Evolutionary conservation across 2,329 filamentous ascomycete species (phyloP).

Genomic region (Cladophialophora immunda): DNA sequence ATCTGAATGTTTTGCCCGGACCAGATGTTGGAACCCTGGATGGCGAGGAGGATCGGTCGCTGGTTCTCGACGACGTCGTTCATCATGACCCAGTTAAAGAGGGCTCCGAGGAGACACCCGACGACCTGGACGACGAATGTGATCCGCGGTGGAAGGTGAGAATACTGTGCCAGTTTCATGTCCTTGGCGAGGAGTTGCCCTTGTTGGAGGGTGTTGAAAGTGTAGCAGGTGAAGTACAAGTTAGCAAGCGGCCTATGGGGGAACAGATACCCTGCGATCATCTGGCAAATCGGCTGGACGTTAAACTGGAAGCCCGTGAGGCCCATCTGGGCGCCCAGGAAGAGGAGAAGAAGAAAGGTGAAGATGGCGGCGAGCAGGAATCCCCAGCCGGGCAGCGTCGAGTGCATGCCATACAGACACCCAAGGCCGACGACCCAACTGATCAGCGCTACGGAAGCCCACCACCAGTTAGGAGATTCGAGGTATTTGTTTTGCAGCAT

Average conservation of each 20-base stretch:
- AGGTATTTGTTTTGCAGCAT: slow-evolving; percentile 44
- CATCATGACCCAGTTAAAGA: slow-evolving; percentile 59
- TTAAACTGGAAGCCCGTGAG: slow-evolving; percentile 28
- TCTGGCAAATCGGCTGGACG: slow-evolving; percentile 45
- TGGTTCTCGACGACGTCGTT: slow-evolving; percentile 56
- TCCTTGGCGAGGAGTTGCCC: slow-evolving; percentile 45
- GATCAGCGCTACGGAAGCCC: slow-evolving; percentile 27
- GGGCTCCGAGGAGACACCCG: slow-evolving; percentile 42
- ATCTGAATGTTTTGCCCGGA: slow-evolving; percentile 58
- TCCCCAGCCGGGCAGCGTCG: slow-evolving; percentile 42
- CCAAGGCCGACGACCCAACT: too few relatives aligned
- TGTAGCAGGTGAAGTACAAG: slow-evolving; percentile 46
- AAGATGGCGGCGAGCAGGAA: slow-evolving; percentile 52
- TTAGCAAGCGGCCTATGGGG: slow-evolving; percentile 49
- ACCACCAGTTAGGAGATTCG: slow-evolving; percentile 57
- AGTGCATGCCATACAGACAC: too few relatives aligned
- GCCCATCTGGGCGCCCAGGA: slow-evolving; percentile 52
- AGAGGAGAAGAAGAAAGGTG: slow-evolving; percentile 49
- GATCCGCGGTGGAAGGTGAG: slow-evolving; percentile 50
- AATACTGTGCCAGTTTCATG: slow-evolving; percentile 50
- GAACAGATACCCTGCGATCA: slow-evolving; percentile 60
- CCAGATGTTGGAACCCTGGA: slow-evolving; percentile 58
- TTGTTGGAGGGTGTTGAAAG: slow-evolving; percentile 45
- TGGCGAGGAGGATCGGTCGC: slow-evolving; percentile 50
- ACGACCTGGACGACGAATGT: slow-evolving; percentile 53